A percentile compares a stretch with the other conserved stretches of the same genome.
These are phyloP conservation scores for Helicocarpus griseus DNA, from an alignment of 2,329 filamentous ascomycete genomes.

Conservation along the genomic window DNA sequence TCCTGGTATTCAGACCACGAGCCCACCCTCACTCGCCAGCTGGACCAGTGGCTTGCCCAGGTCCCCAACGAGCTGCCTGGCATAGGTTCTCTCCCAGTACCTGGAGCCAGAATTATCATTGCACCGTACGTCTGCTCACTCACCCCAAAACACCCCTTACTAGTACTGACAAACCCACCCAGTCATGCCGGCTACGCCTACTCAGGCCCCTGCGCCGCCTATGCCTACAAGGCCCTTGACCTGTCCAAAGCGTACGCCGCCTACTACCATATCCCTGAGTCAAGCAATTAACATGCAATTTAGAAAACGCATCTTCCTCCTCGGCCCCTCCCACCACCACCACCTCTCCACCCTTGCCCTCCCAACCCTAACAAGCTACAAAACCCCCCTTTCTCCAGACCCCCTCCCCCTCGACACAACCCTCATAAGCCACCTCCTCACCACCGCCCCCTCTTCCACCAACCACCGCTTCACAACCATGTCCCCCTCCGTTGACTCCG, in stretches of 20 bases:
- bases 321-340: conserved; percentile 86
- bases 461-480: conserved; percentile 43
- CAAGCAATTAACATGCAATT: conserved; percentile 1
- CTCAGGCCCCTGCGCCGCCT: conserved; percentile 85
- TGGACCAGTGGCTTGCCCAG: conserved; percentile 62
- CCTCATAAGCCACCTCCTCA: conserved; percentile 29
- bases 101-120: conserved; percentile 74
- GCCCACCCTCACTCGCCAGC: conserved; percentile 52
- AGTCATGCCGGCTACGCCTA: conserved; percentile 92
- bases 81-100: conserved; percentile 56
- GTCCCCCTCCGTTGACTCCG: conserved; percentile 56
- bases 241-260: conserved; percentile 55
- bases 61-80: conserved; percentile 60
- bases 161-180: conserved; percentile 20
- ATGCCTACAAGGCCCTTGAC: conserved; percentile 86
- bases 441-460: conserved; percentile 21
- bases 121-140: conserved; percentile 61
- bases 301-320: conserved; percentile 78
- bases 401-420: conserved; percentile 37
- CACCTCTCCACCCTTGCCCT: conserved; percentile 69
- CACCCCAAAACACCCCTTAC: conserved; percentile 14
- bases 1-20: conserved; percentile 71
- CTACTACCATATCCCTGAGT: conserved; percentile 1
- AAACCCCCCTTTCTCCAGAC: conserved; percentile 34
- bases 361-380: conserved; percentile 53